Evolutionary conservation across 805 yeast genomes (phyloP), one percentile per base, ranked within the genome.

Genomic region (Priceomyces castillae): DNA sequence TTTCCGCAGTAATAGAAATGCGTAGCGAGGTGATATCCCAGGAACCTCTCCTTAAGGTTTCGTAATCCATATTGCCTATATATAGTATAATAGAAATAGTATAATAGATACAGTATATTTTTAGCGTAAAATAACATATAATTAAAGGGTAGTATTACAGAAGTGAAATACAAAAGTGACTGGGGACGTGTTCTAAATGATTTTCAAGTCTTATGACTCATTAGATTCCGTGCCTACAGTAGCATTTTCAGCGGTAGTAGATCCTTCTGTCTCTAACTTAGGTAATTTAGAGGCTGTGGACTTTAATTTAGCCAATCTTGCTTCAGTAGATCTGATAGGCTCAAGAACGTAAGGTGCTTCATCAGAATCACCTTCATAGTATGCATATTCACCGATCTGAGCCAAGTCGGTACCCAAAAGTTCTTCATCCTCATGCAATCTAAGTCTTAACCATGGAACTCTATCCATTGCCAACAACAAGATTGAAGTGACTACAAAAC

Each of bases 301-400:
- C 50, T 63, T 63, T 47, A 69, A 57, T 49, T 58, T 59, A 34
- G 64, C 69, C 18, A 67, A 41, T 42, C 66, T 61, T 5, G 74
- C 70, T 36, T 66, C 73, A 41, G 69, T 67, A 2, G 89, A 82
- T 72, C 92, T 81, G 47, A 84, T 74, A 50, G 95, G 94, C 70
- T 86, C 90, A 52, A 90, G 82, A 45, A 85, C 81, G 67, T 76
- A 86, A 7, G 76, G 67, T 52, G 75, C 47, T 3, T 50, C 44
- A 41, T 47, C 48, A 26, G 34, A 25, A 20, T 48, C 54, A 12
- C 39, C 46, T 12, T 57, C 76, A 51, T 71, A 69, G 62, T 77
- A 86, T 46, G 95, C 86, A 62, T 80, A 82, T 67, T 90, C 98
- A 54, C 97, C 97, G 58, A 90, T 88, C 73, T 90, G 90, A 16